Base-by-base conservation (phyloP, 1,139 yeast species). In the Lodderomyces elongisporus region DNA sequence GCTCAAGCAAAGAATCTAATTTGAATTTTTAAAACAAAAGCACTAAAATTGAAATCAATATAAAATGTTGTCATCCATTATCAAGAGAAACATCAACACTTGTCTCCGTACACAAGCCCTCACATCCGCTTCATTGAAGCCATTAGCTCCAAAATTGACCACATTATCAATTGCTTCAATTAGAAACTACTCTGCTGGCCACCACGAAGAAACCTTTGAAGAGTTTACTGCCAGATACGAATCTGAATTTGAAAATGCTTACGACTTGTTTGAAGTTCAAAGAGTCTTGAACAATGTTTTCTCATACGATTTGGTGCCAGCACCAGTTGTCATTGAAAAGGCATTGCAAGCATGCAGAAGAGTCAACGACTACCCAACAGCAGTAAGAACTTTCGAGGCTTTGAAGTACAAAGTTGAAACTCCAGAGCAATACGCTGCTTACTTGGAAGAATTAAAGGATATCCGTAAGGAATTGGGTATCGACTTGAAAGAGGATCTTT, bases 331-430 rank as follows among this genome's bases (percentile, higher is more conserved):
- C 44, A 76, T 91, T 57, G 96, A 87, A 68, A 85, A 85, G 70
- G 98, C 98, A 34, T 77, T 91, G 60, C 82, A 85, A 69, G 98
- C 98, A 35, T 91, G 97, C 56, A 88, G 98, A 79, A 85, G 98
- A 70, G 97, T 91, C 48, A 88, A 93, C 66, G 98, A 91, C 70
- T 85, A 85, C 70, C 96, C 98, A 43, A 89, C 97, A 43, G 98
- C 98, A 40, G 93, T 89, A 51, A 85, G 98, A 70, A 95, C 95
- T 42, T 91, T 91, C 54, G 98, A 91, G 71, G 84, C 87, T 47
- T 78, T 91, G 62, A 85, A 84, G 66, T 85, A 79, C 78, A 91
- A 91, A 75, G 97, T 91, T 46, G 96, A 89, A 66, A 85, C 82
- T 70, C 80, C 77, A 59, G 82, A 81, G 52, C 97, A 89, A 70